phyloP scores from a whole-genome alignment of 345 rosid genomes.

The Salix exigua region DNA sequence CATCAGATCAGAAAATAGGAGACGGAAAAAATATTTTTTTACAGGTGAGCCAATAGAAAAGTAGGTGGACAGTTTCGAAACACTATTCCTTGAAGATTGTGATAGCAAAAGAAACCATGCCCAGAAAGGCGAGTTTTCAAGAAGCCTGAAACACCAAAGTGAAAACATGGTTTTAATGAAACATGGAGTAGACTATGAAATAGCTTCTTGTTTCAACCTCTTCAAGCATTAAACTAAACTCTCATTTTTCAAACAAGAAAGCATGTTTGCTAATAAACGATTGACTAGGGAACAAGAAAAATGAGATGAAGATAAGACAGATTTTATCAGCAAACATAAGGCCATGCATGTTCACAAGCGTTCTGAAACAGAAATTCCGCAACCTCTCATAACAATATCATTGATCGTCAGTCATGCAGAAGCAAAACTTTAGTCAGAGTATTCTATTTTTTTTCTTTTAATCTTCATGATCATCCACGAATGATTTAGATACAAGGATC shows the following conservation, averaged over 20 bases:
- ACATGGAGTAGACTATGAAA: not conserved
- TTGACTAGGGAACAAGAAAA: constrained; percentile 3
- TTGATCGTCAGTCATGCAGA: constrained; percentile 8
- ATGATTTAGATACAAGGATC: not conserved
- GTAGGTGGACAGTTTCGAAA: not conserved
- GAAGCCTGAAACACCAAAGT: not conserved
- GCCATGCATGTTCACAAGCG: not conserved
- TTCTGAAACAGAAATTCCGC: not conserved
- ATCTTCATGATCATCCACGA: not conserved
- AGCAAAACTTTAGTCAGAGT: not conserved
- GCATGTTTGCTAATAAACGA: constrained; percentile 17
- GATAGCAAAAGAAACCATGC: not conserved
- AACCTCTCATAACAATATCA: constrained; percentile 1
- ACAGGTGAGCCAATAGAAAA: not conserved
- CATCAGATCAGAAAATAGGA: constrained; percentile 6
- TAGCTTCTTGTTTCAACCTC: not conserved
- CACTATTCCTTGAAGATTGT: not conserved
- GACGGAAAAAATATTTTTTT: not conserved
- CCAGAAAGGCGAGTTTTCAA: not conserved
- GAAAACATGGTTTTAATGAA: not conserved
- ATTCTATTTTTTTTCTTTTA: not conserved
- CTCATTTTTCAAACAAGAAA: constrained; percentile 18
- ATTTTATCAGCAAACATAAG: constrained; percentile 1
- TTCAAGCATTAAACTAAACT: not conserved
- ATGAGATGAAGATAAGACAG: not conserved